Conservation (phyloP, 805 yeast genomes). For the fission yeast (Schizosaccharomyces pombe) region DNA sequence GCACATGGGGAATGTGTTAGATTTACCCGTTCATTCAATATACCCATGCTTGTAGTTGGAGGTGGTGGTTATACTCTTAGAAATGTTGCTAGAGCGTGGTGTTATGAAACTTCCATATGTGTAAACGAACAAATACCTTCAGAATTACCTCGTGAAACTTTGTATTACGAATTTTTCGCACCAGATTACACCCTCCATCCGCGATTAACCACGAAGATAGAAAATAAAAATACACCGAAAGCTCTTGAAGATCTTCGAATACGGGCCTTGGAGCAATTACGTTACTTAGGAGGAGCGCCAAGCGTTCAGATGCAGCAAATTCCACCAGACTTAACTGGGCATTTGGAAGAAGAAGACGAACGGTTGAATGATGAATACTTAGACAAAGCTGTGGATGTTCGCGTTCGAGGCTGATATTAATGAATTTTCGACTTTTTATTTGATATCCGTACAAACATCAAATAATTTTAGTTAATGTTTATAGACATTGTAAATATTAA, state of each 20-base stretch:
- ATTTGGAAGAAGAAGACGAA: constrained; percentile 2
- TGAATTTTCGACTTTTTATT: not conserved
- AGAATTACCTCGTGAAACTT: constrained; percentile 28
- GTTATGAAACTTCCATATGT: constrained; percentile 69
- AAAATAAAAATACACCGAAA: constrained; percentile 63
- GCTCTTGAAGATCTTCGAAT: constrained; percentile 59
- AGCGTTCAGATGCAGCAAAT: constrained; percentile 63
- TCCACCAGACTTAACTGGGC: constrained; percentile 4
- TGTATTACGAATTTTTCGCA: constrained; percentile 62
- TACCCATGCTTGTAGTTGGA: constrained; percentile 78
- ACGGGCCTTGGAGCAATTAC: constrained; percentile 54
- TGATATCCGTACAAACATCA: not conserved
- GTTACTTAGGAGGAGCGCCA: constrained; percentile 76
- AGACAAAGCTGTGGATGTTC: not conserved
- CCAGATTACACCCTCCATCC: constrained; percentile 87
- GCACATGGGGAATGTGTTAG: constrained; percentile 94
- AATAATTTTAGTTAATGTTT: not conserved
- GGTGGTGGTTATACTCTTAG: constrained; percentile 98
- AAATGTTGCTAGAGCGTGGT: constrained; percentile 85
- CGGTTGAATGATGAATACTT: not conserved
- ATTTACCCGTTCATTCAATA: constrained; percentile 64
- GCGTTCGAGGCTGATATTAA: not conserved
- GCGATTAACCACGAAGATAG: constrained; percentile 48
- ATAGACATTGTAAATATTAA: too few relatives aligned
- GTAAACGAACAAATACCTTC: constrained; percentile 29